Base-by-base conservation (phyloP, 768 basidiomycete genomes). In the Suillus alpinus region DNA sequence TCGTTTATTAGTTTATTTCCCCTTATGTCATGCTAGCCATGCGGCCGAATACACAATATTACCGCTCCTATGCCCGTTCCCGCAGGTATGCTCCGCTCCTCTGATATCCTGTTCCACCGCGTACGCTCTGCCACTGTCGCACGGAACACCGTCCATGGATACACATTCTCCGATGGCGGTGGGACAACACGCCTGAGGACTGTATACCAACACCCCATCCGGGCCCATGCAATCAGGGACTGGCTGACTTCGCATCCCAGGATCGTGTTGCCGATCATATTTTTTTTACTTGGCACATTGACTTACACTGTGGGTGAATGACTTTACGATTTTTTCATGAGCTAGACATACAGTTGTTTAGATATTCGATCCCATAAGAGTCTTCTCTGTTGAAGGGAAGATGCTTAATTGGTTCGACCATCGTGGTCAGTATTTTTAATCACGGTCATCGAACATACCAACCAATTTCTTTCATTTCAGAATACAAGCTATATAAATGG, bases 311-410 rank as follows among this genome's bases (percentile, higher is more conserved):
- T 93, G 63, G 62, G 86, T 60, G n/a, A 23, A 40, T 37, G 18
- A 53, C 23, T 57, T 9, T 20, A 10, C 13, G 32, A 67, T 41
- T 16, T 31, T 10, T n/a, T 8, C 18, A 29, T 20, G 50, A 57
- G 46, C 47, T 37, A 57, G 29, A 36, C 55, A 58, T 56, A 36
- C 32, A 16, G 7, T n/a, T 56, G 62, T 8, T 0, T 63, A 96
- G 91, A 84, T 98, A 56, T 97, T 98, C 68, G 94, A 98, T 72
- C 95, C 95, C 2, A 83, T 99, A 44, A 88, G 96, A 31, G 84
- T 87, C 2, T 78, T 94, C 61, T 92, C 87, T 79, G 83, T 98
- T 0, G 83, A 93, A 76, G 85, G 85, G 29, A 92, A 94, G 67
- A 80, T 97, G 67, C 77, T 89, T 49, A 82, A 92, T 44, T 92